Evolutionary conservation across 1,139 yeast species (phyloP).

Genomic region (Pichia sp.): DNA sequence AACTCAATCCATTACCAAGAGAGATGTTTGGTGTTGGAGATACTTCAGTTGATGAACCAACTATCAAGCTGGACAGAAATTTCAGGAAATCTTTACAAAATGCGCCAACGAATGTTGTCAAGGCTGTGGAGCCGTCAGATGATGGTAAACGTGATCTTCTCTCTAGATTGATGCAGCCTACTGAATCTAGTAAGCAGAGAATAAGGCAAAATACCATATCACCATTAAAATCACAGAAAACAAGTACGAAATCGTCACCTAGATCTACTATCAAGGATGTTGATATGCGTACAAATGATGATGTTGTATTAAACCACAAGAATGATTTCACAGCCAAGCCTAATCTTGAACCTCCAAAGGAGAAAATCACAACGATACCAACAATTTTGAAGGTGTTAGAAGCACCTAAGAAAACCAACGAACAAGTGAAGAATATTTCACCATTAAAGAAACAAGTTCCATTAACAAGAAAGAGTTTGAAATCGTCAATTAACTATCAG

Average conservation of each 20-base stretch:
- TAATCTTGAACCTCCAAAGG: too few species aligned
- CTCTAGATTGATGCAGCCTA: slow-evolving; percentile 36
- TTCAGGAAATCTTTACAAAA: slow-evolving; percentile 6
- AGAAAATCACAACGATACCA: background rate
- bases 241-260: slow-evolving; percentile 7
- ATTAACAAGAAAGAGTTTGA: slow-evolving; percentile 18
- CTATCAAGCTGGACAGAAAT: slow-evolving; percentile 26
- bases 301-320: background rate
- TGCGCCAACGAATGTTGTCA: background rate
- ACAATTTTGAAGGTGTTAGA: slow-evolving; percentile 1
- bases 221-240: slow-evolving; percentile 6
- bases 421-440: background rate
- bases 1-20: slow-evolving; percentile 15
- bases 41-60: slow-evolving; percentile 26
- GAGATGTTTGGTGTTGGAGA: slow-evolving; percentile 11
- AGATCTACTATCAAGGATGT: background rate
- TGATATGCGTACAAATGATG: too few species aligned
- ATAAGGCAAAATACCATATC: background rate
- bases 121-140: background rate
- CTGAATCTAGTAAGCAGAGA: slow-evolving; percentile 31
- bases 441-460: slow-evolving; percentile 14
- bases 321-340: background rate
- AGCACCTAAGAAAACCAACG: background rate
- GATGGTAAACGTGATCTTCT: slow-evolving; percentile 13
- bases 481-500: slow-evolving; percentile 9